Evolutionary conservation across 1,284 basidiomycete species (phyloP), one percentile per base, ranked within the genome.

Genomic region (Naganishia sp.): DNA sequence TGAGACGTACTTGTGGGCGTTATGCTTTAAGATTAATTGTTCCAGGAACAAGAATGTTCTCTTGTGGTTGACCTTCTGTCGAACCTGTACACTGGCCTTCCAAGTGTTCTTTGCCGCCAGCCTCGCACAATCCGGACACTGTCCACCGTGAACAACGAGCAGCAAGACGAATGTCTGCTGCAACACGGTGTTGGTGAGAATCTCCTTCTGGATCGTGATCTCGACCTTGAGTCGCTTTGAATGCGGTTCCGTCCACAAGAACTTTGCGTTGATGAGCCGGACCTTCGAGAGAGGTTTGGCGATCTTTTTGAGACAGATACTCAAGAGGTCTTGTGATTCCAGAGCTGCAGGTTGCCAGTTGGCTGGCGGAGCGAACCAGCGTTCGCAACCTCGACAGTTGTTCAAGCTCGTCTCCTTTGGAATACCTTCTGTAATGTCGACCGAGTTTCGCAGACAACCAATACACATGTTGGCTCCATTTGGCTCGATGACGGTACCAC

Each of bases 241-340:
- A 81, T 99, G 95, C 1, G 95, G 95, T 77, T 99, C 96, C 10
- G 95, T 99, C 95, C 96, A 99, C 75, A 99, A 93, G 78, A 99
- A 99, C 71, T 93, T 91, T 0, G 95, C 95, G 71, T 99, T 95
- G 43, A 96, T 96, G 50, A 99, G 82, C 41, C 95, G 90, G 61
- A 99, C 94, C 83, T 94, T 95, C 74, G 87, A 89, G 41, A 99
- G 83, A 23, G 79, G 79, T 28, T 94, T 91, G 73, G 96, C 95
- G 75, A 98, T 87, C 80, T 94, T 96, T 78, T 92, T 94, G 67
- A 98, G 81, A 77, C 92, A 94, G 62, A 94, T 87, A 75, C 83
- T 83, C 50, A 99, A 84, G 41, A 99, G 84, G 77, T 99, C 94
- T 67, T 95, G 83, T 1, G 92, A 95, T 82, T 99, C 95, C 0